Evolutionary conservation across 345 rosid species (phyloP).

Genomic region (Populus euphratica): DNA sequence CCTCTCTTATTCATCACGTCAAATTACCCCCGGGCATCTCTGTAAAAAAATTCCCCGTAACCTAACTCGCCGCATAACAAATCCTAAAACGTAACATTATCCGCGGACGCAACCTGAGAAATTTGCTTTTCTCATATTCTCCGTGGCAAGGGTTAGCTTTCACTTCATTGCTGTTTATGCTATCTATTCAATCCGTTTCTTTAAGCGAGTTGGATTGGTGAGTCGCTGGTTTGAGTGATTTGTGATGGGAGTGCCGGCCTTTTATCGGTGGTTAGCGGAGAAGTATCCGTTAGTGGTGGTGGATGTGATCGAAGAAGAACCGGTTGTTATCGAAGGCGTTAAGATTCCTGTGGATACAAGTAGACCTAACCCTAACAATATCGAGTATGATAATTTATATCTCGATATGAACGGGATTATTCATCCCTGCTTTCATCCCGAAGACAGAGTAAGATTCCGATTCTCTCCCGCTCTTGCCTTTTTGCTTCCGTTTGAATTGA

Average conservation of each 20-base stretch:
- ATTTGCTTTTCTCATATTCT: not conserved
- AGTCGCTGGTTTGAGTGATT: not conserved
- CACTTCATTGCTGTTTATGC: not conserved
- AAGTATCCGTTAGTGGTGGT: constrained; percentile 70
- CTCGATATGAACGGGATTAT: constrained; percentile 99
- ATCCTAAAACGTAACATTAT: not conserved
- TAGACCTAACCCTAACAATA: constrained; percentile 67
- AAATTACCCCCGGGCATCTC: not conserved
- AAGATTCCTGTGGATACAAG: constrained; percentile 78
- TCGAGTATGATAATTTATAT: constrained; percentile 84
- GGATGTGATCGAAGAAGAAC: constrained; percentile 83
- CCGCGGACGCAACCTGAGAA: not conserved
- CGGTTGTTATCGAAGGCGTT: constrained; percentile 58
- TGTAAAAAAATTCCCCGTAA: not conserved
- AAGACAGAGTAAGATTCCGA: constrained; percentile 55
- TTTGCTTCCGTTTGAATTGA: not conserved
- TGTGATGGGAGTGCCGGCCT: constrained; percentile 88
- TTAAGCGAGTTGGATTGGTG: not conserved
- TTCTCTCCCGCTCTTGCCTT: not conserved
- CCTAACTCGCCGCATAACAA: constrained; percentile 1
- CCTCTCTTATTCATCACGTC: not conserved
- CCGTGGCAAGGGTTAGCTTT: not conserved
- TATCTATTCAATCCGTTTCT: not conserved
- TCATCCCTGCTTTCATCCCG: constrained; percentile 98
- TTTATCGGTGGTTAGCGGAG: constrained; percentile 92